Conservation (phyloP, 371 early-diverging fungal genomes). For the Fennellomyces sp. region DNA sequence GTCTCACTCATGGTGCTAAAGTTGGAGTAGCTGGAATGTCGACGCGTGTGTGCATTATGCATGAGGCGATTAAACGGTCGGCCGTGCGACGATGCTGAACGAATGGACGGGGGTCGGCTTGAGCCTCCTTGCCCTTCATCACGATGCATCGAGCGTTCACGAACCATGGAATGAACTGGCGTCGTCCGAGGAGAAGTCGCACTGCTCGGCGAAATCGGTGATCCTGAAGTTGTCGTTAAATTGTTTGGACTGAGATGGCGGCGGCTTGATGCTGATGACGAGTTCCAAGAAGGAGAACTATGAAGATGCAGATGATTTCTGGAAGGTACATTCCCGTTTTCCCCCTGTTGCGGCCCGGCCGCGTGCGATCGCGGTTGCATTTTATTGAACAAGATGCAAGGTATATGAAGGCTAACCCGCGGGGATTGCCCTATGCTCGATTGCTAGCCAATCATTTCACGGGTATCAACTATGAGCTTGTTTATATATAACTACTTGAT, state of each 20-base stretch:
- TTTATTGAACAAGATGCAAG: background rate
- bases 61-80: conserved; percentile 28
- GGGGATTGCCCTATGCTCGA: background rate
- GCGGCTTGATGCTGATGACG: conserved; percentile 5
- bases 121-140: conserved; percentile 27
- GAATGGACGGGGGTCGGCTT: conserved; percentile 42
- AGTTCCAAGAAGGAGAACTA: background rate
- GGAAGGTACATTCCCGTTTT: background rate
- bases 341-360: conserved; percentile 3
- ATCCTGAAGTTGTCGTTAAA: background rate
- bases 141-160: conserved; percentile 41
- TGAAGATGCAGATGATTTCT: background rate
- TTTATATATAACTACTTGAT: too few species aligned
- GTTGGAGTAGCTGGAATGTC: conserved; percentile 58
- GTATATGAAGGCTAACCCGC: background rate
- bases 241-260: conserved; percentile 12
- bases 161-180: conserved; percentile 18
- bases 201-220: background rate
- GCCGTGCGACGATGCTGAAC: conserved; percentile 44
- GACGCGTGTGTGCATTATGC: conserved; percentile 41
- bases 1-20: conserved; percentile 66
- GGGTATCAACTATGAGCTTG: too few species aligned
- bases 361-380: conserved; percentile 14
- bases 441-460: background rate
- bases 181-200: conserved; percentile 12